Percentiles rank a stretch among this genome's conserved stretches.
Conservation (phyloP, 2,329 filamentous ascomycete species). For the Stachybotrys echinatus region DNA sequence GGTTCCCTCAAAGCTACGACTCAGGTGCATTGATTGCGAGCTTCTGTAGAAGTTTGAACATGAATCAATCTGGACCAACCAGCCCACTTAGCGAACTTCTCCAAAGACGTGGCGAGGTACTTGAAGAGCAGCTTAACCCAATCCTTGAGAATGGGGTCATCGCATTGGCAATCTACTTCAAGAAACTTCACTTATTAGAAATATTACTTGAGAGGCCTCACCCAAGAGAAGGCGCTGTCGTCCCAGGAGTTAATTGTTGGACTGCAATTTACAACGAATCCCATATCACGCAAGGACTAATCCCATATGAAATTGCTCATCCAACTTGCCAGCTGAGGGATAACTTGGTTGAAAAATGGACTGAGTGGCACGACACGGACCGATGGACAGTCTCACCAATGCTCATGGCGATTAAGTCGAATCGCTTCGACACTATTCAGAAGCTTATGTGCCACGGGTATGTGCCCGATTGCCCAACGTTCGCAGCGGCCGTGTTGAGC, state of each 20-base stretch:
- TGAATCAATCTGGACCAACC: neutral
- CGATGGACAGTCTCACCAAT: neutral
- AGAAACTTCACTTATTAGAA: neutral
- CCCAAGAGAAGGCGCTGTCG: neutral
- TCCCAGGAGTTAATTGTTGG: neutral
- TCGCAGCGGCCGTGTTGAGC: neutral
- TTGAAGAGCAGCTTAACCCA: neutral
- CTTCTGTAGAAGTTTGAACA: neutral
- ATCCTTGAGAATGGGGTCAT: neutral
- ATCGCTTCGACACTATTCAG: neutral
- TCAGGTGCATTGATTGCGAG: neutral
- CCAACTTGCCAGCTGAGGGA: neutral
- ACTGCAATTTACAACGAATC: neutral
- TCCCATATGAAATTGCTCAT: neutral
- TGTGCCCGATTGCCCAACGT: neutral
- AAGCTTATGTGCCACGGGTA: neutral
- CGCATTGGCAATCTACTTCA: neutral
- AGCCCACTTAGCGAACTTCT: neutral
- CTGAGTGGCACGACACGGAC: neutral
- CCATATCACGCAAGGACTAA: neutral
- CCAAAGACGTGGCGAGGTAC: neutral
- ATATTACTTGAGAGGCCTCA: neutral
- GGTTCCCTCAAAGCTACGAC: neutral
- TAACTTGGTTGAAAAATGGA: neutral
- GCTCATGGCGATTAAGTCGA: neutral